Conservation (phyloP, 495 filamentous ascomycete genomes). For the Hapsidospora chrysogenum region DNA sequence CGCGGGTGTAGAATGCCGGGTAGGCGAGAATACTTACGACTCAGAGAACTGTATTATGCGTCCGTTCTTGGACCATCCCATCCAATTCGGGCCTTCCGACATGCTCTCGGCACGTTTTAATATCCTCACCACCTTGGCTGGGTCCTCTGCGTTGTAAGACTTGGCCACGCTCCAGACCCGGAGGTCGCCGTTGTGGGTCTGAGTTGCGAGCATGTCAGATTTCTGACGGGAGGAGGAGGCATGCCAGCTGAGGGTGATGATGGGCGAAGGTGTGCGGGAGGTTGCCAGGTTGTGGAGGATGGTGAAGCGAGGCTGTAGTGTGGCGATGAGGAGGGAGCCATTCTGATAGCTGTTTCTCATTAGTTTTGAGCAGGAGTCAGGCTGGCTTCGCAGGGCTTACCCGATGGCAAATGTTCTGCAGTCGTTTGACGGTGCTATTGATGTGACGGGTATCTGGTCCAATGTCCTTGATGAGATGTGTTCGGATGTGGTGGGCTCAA, state of each 20-base stretch:
- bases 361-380: constrained; percentile 9
- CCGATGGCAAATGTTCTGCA: constrained; percentile 95
- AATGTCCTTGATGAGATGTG: constrained; percentile 87
- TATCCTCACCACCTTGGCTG: constrained; percentile 71
- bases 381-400: constrained; percentile 29
- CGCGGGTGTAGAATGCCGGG: constrained; percentile 18
- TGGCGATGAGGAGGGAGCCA: constrained; percentile 82
- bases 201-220: constrained; percentile 92
- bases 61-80: constrained; percentile 96
- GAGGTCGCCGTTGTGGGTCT: constrained; percentile 81
- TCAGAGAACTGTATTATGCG: constrained; percentile 86
- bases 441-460: constrained; percentile 77
- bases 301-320: constrained; percentile 79
- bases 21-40: constrained; percentile 45
- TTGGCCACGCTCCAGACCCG: constrained; percentile 96
- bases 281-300: constrained; percentile 88
- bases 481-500: constrained; percentile 84
- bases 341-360: constrained; percentile 62
- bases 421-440: constrained; percentile 79
- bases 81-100: constrained; percentile 73
- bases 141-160: constrained; percentile 52
- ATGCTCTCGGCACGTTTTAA: constrained; percentile 66
- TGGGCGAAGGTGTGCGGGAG: constrained; percentile 64
- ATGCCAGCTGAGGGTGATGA: constrained; percentile 88
- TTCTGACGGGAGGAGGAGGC: constrained; percentile 93